Percentiles rank a stretch among this genome's conserved stretches.
phyloP scores from a whole-genome alignment of 345 rosid species.

The Alliaria petiolata region DNA sequence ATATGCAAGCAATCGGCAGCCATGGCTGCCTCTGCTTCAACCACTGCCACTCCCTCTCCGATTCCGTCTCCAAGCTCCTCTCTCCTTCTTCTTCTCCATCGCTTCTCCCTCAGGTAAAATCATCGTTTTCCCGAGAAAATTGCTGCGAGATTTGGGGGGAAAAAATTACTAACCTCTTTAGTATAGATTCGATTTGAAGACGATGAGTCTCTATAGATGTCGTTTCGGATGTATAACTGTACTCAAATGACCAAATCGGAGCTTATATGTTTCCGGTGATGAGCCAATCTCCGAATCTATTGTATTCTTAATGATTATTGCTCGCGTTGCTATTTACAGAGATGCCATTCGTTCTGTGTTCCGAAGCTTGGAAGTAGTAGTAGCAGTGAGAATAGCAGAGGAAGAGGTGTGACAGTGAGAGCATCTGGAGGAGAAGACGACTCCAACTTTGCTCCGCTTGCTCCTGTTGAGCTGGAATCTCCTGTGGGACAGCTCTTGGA shows the following conservation, averaged over 20 bases:
- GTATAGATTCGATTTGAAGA: too few species aligned
- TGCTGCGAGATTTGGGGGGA: background rate
- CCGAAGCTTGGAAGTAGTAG: constrained; percentile 49
- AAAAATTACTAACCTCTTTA: background rate
- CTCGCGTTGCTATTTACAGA: constrained; percentile 32
- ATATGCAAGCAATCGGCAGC: constrained; percentile 32
- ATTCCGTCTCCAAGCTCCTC: constrained; percentile 26
- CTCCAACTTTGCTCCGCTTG: constrained; percentile 45
- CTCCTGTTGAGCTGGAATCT: constrained; percentile 79
- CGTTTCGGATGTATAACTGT: too few species aligned
- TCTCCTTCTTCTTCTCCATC: constrained; percentile 33
- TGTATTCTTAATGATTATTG: background rate
- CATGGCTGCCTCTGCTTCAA: constrained; percentile 34
- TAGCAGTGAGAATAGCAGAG: constrained; percentile 35
- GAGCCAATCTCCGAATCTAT: background rate
- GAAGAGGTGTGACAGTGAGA: constrained; percentile 49
- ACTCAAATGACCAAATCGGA: background rate
- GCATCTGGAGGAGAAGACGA: constrained; percentile 46
- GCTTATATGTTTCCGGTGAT: background rate
- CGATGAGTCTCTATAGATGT: too few species aligned
- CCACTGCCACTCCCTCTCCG: constrained; percentile 18
- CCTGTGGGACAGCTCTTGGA: constrained; percentile 78
- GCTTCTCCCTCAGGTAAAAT: constrained; percentile 41
- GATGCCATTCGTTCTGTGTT: constrained; percentile 42
- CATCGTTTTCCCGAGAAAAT: background rate